Base-by-base conservation (phyloP, 768 basidiomycete species). In the Suillus americanus region DNA sequence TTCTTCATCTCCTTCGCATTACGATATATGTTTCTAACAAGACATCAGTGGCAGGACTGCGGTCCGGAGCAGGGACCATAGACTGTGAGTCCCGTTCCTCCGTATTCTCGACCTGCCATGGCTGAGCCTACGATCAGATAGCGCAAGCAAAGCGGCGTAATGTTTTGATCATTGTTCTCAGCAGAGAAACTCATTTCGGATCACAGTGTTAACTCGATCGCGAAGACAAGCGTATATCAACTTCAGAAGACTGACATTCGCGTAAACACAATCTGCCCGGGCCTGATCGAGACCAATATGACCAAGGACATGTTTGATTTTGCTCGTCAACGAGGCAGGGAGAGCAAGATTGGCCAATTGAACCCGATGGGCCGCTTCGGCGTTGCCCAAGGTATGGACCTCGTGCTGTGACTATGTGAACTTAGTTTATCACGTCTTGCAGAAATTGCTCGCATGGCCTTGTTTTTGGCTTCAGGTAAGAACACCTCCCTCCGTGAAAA, bases 231-330 rank as follows among this genome's bases (percentile, higher is more conserved):
- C 13, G 86, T 88, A 5, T 92, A 89, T 74, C 91, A 94, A 74
- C 83, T 97, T 28, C 84, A 89, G 68, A 89, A 84, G 73, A 89
- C 87, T 1, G 90, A 94, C 75, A 84, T 98, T 68, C 91, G 96
- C 51, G 89, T 97, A 67, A 97, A 95, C 75, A 82, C 89, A 51
- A 87, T 97, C 69, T 96, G 94, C 72, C 96, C 96, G 6, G 95
- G 95, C 16, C 78, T 97, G 64, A 94, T 97, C 71, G 92, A 97
- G 79, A 98, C 95, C 10, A 91, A 89, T 59, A 97, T 98, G 94
- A 96, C 96, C 3, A 79, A 77, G 57, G 72, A 68, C n/a, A 83
- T 89, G 38, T 98, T 98, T 70, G 86, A 91, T 33, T 83, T 83
- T 57, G 95, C 95, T 35, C 86, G 90, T 28, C 75, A 86, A 64